These are phyloP conservation scores for Allantophomopsis cytisporea DNA, from an alignment of 2,329 filamentous ascomycete genomes.

Conservation along the genomic window DNA sequence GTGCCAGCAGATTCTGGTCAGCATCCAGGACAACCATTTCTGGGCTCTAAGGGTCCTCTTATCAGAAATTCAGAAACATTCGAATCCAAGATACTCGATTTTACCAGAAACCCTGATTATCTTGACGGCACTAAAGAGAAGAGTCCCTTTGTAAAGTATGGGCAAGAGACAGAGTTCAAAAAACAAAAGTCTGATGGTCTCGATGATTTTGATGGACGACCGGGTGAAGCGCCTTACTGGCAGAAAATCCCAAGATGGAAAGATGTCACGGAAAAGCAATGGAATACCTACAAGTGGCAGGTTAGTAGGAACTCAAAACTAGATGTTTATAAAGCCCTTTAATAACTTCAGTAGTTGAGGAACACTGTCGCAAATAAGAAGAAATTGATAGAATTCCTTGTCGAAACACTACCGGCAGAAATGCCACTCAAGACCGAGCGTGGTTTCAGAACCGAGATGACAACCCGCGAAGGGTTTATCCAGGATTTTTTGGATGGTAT, in stretches of 20 bases:
- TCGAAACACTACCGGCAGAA: conserved; percentile 30
- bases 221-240: conserved; percentile 26
- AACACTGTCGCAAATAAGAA: conserved; percentile 33
- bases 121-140: too few relatives aligned
- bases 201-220: background rate
- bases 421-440: conserved; percentile 25
- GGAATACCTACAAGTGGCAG: conserved; percentile 37
- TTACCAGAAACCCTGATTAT: too few relatives aligned
- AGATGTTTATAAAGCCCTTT: background rate
- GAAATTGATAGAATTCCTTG: conserved; percentile 34
- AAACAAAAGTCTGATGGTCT: too few relatives aligned
- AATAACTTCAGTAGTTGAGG: conserved; percentile 20
- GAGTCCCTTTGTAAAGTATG: too few relatives aligned
- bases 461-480: conserved; percentile 37
- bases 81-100: too few relatives aligned
- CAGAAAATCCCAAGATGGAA: conserved; percentile 31
- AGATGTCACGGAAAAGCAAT: conserved; percentile 27
- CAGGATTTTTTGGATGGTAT: conserved; percentile 38
- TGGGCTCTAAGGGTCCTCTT: too few relatives aligned
- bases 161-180: too few relatives aligned
- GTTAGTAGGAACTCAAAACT: conserved; percentile 20
- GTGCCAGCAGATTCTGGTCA: too few relatives aligned
- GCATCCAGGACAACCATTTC: too few relatives aligned
- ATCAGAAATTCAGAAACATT: too few relatives aligned
- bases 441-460: conserved; percentile 16